Conservation (phyloP, 2,329 filamentous ascomycete species). For the Penicillium fuscoglaucum region DNA sequence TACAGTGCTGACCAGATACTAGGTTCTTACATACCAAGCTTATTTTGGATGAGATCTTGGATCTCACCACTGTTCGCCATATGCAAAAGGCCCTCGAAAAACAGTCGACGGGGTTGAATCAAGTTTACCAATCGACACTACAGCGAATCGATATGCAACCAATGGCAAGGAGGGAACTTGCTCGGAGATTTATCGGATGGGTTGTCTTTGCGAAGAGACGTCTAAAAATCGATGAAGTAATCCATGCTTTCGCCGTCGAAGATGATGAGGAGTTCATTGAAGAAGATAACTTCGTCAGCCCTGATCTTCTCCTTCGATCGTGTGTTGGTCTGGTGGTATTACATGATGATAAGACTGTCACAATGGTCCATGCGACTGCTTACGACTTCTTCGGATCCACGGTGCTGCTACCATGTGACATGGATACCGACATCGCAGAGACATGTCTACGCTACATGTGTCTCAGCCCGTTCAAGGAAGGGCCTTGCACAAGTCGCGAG, state of each 20-base stretch:
- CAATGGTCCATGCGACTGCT: not conserved
- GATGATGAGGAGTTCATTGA: not conserved
- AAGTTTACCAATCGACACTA: not conserved
- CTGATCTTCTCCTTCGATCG: not conserved
- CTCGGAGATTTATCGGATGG: not conserved
- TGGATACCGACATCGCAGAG: not conserved
- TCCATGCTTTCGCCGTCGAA: not conserved
- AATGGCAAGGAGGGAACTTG: not conserved
- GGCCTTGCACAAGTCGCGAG: not conserved
- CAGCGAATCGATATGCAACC: not conserved
- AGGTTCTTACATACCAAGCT: not conserved
- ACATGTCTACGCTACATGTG: not conserved
- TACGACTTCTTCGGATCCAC: not conserved
- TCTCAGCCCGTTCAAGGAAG: not conserved
- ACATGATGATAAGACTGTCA: not conserved
- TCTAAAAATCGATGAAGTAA: not conserved
- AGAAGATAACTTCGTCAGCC: not conserved
- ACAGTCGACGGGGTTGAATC: not conserved
- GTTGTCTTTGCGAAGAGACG: not conserved
- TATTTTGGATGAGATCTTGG: not conserved
- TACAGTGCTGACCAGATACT: not conserved
- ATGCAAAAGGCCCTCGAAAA: not conserved
- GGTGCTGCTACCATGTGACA: not conserved
- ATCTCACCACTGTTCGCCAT: not conserved
- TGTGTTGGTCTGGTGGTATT: not conserved